Base-by-base conservation (phyloP, 352 stramenopile species). In the Globisporangium perplexum region DNA sequence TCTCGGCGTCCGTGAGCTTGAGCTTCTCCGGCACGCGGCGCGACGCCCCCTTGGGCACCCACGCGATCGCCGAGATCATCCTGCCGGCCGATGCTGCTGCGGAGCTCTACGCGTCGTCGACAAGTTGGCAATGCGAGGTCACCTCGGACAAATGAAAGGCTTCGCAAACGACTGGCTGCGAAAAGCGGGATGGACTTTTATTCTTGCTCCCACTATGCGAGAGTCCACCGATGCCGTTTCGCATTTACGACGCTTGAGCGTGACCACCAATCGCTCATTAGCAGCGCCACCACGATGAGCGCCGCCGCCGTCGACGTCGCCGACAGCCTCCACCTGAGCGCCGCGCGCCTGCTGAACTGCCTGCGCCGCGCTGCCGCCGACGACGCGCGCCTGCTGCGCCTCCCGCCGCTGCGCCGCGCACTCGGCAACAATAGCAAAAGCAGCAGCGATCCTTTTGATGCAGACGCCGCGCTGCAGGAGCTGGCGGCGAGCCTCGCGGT, bases 11-110 rank as follows among this genome's bases (percentile, higher is more conserved):
- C n/a, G 83, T 91, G 15, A 93, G 69, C 67, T 90, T 85, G 50
- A 91, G 80, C 71, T 92, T 92, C 57, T 93, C 81, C 8, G 85
- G 85, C 53, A 83, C 73, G 69, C 82, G 74, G 62, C 68, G 74
- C 33, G 71, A 77, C 56, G 71, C 69, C 22, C 72, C 69, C 42
- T 71, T 71, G 30, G 69, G 74, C 63, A 85, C 74, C 74, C 74
- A 85, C 53, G 74, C 69, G 39, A 85, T 55, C 46, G 71, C 71
- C 23, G 74, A 85, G 59, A 85, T 85, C 71, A 85, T 85, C 15
- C 11, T 65, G 23, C n/a, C 26, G 5, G 26, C 26, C 26, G 26
- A 2, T 30, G 26, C 26, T 30, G 2, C 26, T 30, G 3, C 26
- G 26, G 26, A 30, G 26, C 26, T 30, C 26, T n/a, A n/a, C n/a